These are phyloP conservation scores for Leptographium wingfieldii DNA, from an alignment of 2,329 filamentous ascomycete species.

Conservation along the genomic window DNA sequence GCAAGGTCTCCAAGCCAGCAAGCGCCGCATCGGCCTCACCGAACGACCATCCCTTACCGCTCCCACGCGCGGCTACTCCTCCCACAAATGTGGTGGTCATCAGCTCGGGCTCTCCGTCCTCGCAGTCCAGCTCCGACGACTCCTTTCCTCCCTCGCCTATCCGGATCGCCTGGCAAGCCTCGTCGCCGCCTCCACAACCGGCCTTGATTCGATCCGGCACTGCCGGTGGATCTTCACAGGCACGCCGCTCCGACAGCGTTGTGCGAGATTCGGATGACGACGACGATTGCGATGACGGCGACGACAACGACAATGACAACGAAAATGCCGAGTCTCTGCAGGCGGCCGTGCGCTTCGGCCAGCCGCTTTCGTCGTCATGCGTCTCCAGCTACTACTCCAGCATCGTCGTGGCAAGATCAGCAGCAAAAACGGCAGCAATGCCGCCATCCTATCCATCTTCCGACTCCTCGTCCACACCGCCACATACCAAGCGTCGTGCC, in stretches of 20 bases:
- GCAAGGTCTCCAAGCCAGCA: background rate
- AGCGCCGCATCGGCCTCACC: background rate
- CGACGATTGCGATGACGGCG: background rate
- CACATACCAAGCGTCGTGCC: slow-evolving; percentile 8
- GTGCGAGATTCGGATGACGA: slow-evolving; percentile 4
- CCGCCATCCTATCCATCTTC: background rate
- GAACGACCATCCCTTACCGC: background rate
- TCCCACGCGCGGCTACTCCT: background rate
- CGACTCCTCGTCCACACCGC: slow-evolving; percentile 2
- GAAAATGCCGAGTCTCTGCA: background rate
- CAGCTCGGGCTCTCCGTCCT: background rate
- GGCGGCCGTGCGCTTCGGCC: background rate
- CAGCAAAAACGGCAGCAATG: background rate
- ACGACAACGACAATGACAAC: background rate
- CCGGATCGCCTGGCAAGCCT: background rate
- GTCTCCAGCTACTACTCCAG: background rate
- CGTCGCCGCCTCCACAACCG: background rate
- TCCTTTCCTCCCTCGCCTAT: background rate
- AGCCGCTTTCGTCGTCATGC: background rate
- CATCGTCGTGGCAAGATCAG: background rate
- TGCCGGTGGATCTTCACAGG: background rate
- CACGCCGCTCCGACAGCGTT: background rate
- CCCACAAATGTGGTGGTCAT: background rate
- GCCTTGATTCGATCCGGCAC: background rate
- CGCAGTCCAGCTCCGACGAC: background rate